Base-by-base conservation (phyloP, 768 basidiomycete genomes). In the Tulasnella sp. region DNA sequence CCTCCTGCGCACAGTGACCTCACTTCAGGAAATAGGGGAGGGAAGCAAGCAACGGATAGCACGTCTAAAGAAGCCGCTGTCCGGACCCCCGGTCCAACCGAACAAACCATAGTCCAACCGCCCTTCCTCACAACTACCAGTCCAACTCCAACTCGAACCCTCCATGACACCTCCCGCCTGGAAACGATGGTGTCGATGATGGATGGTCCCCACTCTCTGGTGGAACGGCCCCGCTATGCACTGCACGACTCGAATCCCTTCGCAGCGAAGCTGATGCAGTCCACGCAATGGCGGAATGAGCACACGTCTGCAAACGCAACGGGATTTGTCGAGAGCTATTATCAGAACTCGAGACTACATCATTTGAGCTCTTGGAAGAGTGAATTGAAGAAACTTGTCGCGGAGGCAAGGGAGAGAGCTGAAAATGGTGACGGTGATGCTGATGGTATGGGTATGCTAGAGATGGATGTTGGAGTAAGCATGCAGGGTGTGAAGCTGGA, bases 291-390 rank as follows among this genome's bases (percentile, higher is more conserved):
- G 95, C 80, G 90, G 19, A 79, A 80, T 21, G 83, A 85, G 21
- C 83, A 99, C 69, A 99, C 96, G 0, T 86, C 92, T 8, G 79
- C 82, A 7, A 85, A 88, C 1, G 68, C 68, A 9, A 81, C 86
- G 0, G 87, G 84, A 62, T 99, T 94, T 70, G 84, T 97, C 58
- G 84, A 90, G 43, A 85, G 81, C 0, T 95, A 83, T 68, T 83
- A 79, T 61, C 72, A 75, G 63, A 86, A 96, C 67, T 91, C 87
- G 1, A 85, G 96, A 1, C 74, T 99, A n/a, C 96, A 99, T 65
- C 86, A 94, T 67, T 72, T 99, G 10, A 84, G 88, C 4, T 85
- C 82, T 1, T 95, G 90, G 89, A 99, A 98, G 70, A 80, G 88
- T 0, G 94, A 98, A 67, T 76, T 97, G 41, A 84, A 83, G 66